Evolutionary conservation across 169 alveolate species (phyloP).

Genomic region (Perkinsus marinus): DNA sequence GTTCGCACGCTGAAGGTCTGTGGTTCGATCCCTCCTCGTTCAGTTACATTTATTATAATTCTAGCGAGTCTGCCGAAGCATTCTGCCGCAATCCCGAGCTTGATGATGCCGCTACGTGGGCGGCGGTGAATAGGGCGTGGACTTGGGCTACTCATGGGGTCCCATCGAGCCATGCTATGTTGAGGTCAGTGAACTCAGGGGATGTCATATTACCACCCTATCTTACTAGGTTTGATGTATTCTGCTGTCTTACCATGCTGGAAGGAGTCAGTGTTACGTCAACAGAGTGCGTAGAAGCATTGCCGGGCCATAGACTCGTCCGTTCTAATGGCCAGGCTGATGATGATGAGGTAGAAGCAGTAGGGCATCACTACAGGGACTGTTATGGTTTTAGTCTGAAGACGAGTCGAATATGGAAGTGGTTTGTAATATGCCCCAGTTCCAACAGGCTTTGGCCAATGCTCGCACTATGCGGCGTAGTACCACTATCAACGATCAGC

Average conservation of each 20-base stretch:
- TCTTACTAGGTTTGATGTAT: neutral
- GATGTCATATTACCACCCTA: neutral
- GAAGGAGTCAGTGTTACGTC: neutral
- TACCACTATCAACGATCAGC: neutral
- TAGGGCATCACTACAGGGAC: neutral
- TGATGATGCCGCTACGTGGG: neutral
- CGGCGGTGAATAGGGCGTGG: neutral
- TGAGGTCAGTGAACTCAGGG: neutral
- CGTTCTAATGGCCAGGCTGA: neutral
- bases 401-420: neutral
- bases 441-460: neutral
- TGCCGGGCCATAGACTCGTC: neutral
- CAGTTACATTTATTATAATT: neutral
- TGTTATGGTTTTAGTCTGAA: neutral
- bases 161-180: neutral
- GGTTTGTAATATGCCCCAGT: neutral
- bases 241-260: neutral
- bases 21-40: neutral
- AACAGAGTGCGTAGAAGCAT: neutral
- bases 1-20: neutral
- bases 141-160: neutral
- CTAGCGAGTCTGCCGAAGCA: neutral
- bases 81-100: neutral
- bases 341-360: neutral
- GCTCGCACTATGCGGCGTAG: neutral